These are phyloP conservation scores for Spathaspora boniae DNA, from an alignment of 805 yeast species.

Conservation along the genomic window DNA sequence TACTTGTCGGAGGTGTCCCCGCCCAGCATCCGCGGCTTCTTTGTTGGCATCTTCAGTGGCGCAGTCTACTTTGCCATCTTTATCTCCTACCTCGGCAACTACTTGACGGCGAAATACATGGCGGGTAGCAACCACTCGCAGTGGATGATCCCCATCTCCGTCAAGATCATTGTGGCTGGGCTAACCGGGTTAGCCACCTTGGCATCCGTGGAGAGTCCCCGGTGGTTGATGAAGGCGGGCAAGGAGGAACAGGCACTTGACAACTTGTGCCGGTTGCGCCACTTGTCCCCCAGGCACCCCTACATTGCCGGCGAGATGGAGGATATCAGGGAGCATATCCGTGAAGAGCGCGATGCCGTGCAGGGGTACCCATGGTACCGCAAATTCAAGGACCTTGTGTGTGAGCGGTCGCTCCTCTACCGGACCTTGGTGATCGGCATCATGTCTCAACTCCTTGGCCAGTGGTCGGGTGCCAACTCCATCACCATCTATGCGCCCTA, in stretches of 20 bases:
- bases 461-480: constrained; percentile 60
- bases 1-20: constrained; percentile 55
- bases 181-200: constrained; percentile 39
- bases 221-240: constrained; percentile 48
- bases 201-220: constrained; percentile 47
- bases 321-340: constrained; percentile 48
- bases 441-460: constrained; percentile 46
- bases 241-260: constrained; percentile 36
- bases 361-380: constrained; percentile 18
- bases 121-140: constrained; percentile 33
- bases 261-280: constrained; percentile 41
- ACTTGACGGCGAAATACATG: constrained; percentile 49
- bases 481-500: constrained; percentile 57
- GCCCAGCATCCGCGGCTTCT: constrained; percentile 47
- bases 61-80: constrained; percentile 55
- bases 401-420: constrained; percentile 40
- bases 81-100: constrained; percentile 47
- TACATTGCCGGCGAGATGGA: constrained; percentile 48
- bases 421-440: constrained; percentile 43
- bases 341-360: constrained; percentile 29
- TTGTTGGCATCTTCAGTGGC: constrained; percentile 53
- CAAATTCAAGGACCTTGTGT: constrained; percentile 29
- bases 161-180: constrained; percentile 49
- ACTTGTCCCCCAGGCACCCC: constrained; percentile 45
- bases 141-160: constrained; percentile 51